Percentiles rank a stretch among this genome's conserved stretches.
phyloP scores from a whole-genome alignment of 495 filamentous ascomycete species.

The Terfezia claveryi region DNA sequence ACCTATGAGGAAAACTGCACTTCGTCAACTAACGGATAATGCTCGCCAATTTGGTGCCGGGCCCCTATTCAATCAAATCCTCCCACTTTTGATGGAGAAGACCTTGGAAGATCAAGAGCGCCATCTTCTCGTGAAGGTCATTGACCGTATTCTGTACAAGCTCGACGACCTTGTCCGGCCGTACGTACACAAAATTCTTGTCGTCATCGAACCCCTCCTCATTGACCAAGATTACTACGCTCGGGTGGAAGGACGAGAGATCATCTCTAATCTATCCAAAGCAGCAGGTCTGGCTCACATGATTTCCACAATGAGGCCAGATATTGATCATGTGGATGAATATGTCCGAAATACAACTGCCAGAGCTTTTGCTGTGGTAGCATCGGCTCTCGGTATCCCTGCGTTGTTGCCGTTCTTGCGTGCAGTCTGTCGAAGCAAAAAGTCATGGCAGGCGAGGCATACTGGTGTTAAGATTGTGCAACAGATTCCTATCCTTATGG shows the following conservation, averaged over 20 bases:
- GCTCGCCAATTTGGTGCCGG: slow-evolving; percentile 91
- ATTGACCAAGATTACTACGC: slow-evolving; percentile 99
- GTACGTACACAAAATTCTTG: slow-evolving; percentile 93
- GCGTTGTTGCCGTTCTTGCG: slow-evolving; percentile 84
- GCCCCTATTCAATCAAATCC: slow-evolving; percentile 89
- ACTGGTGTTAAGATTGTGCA: slow-evolving; percentile 99
- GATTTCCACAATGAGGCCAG: slow-evolving; percentile 97
- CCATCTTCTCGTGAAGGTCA: slow-evolving; percentile 95
- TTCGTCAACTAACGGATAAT: slow-evolving; percentile 94
- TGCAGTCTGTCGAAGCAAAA: slow-evolving; percentile 91
- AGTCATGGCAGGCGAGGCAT: slow-evolving; percentile 95
- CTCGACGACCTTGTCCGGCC: slow-evolving; percentile 91
- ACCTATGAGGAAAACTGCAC: slow-evolving; percentile 97
- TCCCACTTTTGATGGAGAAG: slow-evolving; percentile 96
- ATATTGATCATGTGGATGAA: slow-evolving; percentile 96
- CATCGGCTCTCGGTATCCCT: slow-evolving; percentile 88
- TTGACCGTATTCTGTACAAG: slow-evolving; percentile 96
- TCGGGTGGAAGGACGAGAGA: slow-evolving; percentile 91
- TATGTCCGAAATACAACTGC: slow-evolving; percentile 99
- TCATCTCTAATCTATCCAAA: slow-evolving; percentile 92
- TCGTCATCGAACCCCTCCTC: slow-evolving; percentile 94
- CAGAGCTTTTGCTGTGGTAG: slow-evolving; percentile 90
- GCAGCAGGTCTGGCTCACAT: slow-evolving; percentile 94
- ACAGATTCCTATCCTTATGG: slow-evolving; percentile 98
- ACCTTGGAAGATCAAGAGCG: slow-evolving; percentile 96